A percentile compares a stretch with the other conserved stretches of the same genome.
phyloP scores from a whole-genome alignment of 306 rosid genomes.

The Cicer judaicum region DNA sequence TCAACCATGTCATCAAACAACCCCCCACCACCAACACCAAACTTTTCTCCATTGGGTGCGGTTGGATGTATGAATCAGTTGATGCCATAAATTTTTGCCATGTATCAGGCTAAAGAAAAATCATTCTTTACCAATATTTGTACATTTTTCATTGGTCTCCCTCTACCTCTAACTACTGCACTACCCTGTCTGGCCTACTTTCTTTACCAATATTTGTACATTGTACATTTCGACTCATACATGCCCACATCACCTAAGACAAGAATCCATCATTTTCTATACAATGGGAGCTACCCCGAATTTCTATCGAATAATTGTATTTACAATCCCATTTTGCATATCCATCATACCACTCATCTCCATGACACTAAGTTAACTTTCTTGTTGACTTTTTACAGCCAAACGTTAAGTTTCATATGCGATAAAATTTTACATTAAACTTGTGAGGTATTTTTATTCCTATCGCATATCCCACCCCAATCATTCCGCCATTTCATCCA shows the following conservation, averaged over 20 bases:
- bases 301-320: not conserved
- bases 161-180: not conserved
- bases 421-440: not conserved
- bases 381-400: not conserved
- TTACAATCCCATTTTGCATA: not conserved
- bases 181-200: too few relatives aligned
- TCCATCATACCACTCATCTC: not conserved
- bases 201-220: too few relatives aligned
- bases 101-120: not conserved
- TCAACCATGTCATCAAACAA: not conserved
- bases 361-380: not conserved
- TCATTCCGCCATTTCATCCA: not conserved
- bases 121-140: not conserved
- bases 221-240: too few relatives aligned
- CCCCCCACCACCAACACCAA: not conserved
- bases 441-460: not conserved
- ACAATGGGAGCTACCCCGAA: not conserved
- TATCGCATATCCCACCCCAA: not conserved
- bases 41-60: not conserved
- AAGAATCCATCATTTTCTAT: not conserved
- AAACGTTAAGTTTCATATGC: not conserved
- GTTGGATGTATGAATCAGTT: not conserved
- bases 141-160: not conserved
- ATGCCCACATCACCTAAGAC: not conserved
- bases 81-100: constrained; percentile 5